A percentile compares a stretch with the other conserved stretches of the same genome.
These are phyloP conservation scores for Cutaneotrichosporon dermatis DNA, from an alignment of 1,284 basidiomycete genomes.

Conservation along the genomic window DNA sequence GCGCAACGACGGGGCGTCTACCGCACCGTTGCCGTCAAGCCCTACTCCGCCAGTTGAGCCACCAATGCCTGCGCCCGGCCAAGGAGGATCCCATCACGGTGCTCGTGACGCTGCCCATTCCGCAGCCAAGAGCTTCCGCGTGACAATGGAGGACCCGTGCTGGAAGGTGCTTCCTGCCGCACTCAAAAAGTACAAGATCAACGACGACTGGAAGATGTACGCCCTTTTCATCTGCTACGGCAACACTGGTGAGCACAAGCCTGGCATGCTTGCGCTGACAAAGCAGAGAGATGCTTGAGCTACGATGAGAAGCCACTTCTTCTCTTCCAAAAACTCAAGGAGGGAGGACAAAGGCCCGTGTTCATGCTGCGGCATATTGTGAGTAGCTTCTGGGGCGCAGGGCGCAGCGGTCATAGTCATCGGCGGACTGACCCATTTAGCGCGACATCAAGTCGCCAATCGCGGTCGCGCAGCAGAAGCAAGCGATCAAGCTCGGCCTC, in stretches of 20 bases:
- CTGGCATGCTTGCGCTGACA: not conserved
- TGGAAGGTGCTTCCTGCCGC: slow-evolving; percentile 97
- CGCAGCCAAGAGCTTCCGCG: slow-evolving; percentile 53
- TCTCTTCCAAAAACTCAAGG: slow-evolving; percentile 95
- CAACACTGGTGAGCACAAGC: slow-evolving; percentile 62
- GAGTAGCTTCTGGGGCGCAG: not conserved
- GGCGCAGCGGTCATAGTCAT: too few relatives aligned
- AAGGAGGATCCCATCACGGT: not conserved
- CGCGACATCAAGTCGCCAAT: slow-evolving; percentile 92
- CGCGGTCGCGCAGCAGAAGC: slow-evolving; percentile 88
- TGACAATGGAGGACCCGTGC: slow-evolving; percentile 88
- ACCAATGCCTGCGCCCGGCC: not conserved
- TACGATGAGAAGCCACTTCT: slow-evolving; percentile 97
- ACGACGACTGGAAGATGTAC: slow-evolving; percentile 98
- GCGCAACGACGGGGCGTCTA: slow-evolving; percentile 2
- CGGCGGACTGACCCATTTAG: slow-evolving; percentile 71
- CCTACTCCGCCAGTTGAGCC: slow-evolving; percentile 17
- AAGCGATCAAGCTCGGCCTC: slow-evolving; percentile 55
- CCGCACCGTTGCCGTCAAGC: slow-evolving; percentile 15
- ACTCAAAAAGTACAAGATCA: slow-evolving; percentile 97
- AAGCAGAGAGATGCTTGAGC: slow-evolving; percentile 81
- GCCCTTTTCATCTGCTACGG: slow-evolving; percentile 99
- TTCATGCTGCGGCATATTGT: slow-evolving; percentile 96
- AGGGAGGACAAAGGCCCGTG: slow-evolving; percentile 92
- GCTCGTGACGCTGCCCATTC: slow-evolving; percentile 39